phyloP scores from a whole-genome alignment of 2,329 filamentous ascomycete genomes.

The Ampelomyces quisqualis region DNA sequence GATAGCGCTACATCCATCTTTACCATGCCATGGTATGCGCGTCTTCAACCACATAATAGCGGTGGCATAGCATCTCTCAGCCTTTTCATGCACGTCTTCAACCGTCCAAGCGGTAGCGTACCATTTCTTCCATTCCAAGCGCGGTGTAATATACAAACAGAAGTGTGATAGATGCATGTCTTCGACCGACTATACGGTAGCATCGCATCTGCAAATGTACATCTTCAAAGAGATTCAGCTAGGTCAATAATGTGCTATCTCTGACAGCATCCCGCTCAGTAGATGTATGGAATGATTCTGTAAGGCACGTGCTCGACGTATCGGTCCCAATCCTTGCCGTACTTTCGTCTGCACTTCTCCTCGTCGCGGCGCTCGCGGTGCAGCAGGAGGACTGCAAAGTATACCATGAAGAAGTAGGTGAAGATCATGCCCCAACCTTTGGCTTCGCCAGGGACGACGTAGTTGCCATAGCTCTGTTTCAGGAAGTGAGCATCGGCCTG shows the following conservation, averaged over 20 bases:
- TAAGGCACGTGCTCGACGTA: conserved; percentile 82
- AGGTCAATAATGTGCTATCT: conserved; percentile 30
- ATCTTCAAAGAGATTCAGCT: conserved; percentile 27
- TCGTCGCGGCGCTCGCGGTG: conserved; percentile 87
- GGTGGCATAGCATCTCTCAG: conserved; percentile 22
- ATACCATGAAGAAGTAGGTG: conserved; percentile 92
- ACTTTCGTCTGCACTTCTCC: conserved; percentile 87
- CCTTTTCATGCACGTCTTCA: conserved; percentile 26
- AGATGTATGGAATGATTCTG: conserved; percentile 81
- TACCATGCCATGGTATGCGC: conserved; percentile 8
- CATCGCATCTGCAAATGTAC: conserved; percentile 26
- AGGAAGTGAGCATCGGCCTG: conserved; percentile 56
- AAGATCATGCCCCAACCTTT: conserved; percentile 82
- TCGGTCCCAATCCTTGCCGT: conserved; percentile 86
- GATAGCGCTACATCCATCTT: conserved; percentile 15
- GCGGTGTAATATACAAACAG: conserved; percentile 3
- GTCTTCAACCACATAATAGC: conserved; percentile 20
- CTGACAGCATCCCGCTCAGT: conserved; percentile 52
- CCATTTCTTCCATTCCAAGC: conserved; percentile 6
- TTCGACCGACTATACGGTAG: conserved; percentile 27
- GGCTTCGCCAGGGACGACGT: conserved; percentile 70
- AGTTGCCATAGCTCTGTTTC: conserved; percentile 59
- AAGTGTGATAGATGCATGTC: conserved; percentile 12
- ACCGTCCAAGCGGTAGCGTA: conserved; percentile 25
- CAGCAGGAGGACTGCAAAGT: conserved; percentile 83